A percentile compares a stretch with the other conserved stretches of the same genome.
phyloP scores from a whole-genome alignment of 129 eudicot genomes.

The Flaveria sonorensis region DNA sequence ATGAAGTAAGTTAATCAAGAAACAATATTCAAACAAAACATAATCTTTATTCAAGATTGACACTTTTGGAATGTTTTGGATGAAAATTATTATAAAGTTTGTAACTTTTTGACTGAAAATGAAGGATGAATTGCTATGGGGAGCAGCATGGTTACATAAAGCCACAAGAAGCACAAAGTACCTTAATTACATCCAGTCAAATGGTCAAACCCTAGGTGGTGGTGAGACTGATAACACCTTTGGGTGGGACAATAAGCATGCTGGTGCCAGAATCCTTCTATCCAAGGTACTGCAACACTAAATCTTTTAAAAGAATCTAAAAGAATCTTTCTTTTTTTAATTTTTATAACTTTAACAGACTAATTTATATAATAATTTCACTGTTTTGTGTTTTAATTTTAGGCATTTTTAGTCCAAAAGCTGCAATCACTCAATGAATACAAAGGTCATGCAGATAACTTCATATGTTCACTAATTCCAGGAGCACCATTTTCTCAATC shows the following conservation, averaged over 20 bases:
- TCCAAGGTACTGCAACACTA: conserved; percentile 62
- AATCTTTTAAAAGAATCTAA: neutral
- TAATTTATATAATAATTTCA: too few relatives aligned
- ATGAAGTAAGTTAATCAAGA: conserved; percentile 49
- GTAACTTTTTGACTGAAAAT: conserved; percentile 1
- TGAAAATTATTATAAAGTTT: neutral
- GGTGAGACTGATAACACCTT: conserved; percentile 82
- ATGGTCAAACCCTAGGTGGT: conserved; percentile 88
- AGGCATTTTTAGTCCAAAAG: conserved; percentile 94
- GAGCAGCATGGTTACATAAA: conserved; percentile 95
- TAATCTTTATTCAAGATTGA: neutral
- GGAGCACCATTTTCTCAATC: conserved; percentile 73
- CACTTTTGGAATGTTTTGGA: conserved; percentile 6
- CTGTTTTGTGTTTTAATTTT: neutral
- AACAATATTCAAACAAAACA: neutral
- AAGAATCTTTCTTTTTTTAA: neutral
- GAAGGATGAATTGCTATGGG: conserved; percentile 95
- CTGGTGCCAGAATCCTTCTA: conserved; percentile 92
- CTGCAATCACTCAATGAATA: conserved; percentile 82
- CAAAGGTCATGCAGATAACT: conserved; percentile 96
- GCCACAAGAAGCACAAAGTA: conserved; percentile 87
- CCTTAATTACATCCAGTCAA: conserved; percentile 70
- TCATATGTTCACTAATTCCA: conserved; percentile 87
- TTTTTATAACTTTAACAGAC: neutral
- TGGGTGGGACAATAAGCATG: conserved; percentile 99